These are phyloP conservation scores for Cyberlindnera misumaiensis DNA, from an alignment of 805 yeast genomes.

Conservation along the genomic window DNA sequence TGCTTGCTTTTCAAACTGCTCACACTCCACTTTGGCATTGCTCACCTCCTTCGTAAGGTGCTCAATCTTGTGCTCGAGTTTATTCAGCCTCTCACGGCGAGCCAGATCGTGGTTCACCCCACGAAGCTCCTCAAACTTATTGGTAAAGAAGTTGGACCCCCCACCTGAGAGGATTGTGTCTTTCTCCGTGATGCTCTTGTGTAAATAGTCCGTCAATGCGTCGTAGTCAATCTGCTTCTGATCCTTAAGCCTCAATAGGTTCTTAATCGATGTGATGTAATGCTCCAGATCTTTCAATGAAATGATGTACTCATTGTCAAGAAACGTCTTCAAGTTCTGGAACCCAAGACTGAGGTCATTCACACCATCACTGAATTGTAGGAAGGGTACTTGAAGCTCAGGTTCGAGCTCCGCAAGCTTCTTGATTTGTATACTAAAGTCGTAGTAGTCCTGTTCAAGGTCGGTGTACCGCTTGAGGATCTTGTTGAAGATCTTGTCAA, in stretches of 20 bases:
- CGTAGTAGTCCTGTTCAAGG: conserved; percentile 64
- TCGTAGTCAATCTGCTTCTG: conserved; percentile 89
- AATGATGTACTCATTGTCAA: conserved; percentile 77
- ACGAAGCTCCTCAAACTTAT: conserved; percentile 53
- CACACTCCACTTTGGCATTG: conserved; percentile 42
- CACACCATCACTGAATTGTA: conserved; percentile 41
- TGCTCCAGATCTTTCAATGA: conserved; percentile 84
- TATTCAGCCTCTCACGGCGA: conserved; percentile 43
- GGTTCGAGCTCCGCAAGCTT: conserved; percentile 59
- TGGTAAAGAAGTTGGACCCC: conserved; percentile 44
- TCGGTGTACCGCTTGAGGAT: conserved; percentile 68
- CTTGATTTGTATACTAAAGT: conserved; percentile 61
- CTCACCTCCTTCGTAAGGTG: conserved; percentile 44
- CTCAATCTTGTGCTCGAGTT: conserved; percentile 42
- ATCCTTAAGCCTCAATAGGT: conserved; percentile 75
- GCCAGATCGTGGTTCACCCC: conserved; percentile 56
- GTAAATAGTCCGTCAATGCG: conserved; percentile 71
- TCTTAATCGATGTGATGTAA: conserved; percentile 59
- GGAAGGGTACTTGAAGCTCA: conserved; percentile 28
- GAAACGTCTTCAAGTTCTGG: conserved; percentile 37
- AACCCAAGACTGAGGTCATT: conserved; percentile 36
- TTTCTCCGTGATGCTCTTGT: conserved; percentile 64
- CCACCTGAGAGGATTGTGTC: conserved; percentile 46
- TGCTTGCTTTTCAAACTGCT: conserved; percentile 50
- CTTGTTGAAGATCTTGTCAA: conserved; percentile 72